Evolutionary conservation across 2,329 filamentous ascomycete genomes (phyloP), one percentile per base, ranked within the genome.

Genomic region (Aspergillus costaricaensis): DNA sequence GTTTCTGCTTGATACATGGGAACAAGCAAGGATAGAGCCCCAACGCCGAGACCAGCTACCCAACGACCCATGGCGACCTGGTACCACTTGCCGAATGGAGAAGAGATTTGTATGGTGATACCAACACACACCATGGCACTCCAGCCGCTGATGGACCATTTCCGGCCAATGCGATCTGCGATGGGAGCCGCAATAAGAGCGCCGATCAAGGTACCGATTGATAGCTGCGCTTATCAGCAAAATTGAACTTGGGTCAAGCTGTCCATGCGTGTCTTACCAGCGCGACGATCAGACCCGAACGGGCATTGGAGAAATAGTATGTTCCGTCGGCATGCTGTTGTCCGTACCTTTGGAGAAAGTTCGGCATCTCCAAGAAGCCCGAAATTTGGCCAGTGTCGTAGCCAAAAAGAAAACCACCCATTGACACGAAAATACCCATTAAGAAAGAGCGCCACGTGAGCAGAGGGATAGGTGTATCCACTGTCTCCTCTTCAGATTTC

Each of bases 1-100:
- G 75, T 77, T 63, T 81, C 79, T 17, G 76, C 75, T 61, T 79
- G 77, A 51, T 80, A 81, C 77, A 81, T 79, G 0, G 79, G 79
- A 0, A 81, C 79, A 17, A 80, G 64, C 15, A 80, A 63, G 9
- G 73, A 77, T 25, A 79, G 60, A 9, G 74, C 76, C 21, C 79
- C 79, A 2, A 81, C 78, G 1, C 79, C 79, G 0, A 80, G 63
- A 43, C 79, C 79, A 8, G 78, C 74, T 4, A 79, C 67, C 65
- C 74, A 73, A 39, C 79, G 76, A n/a, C 79, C 79, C 50, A 80
- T 66, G 17, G 73, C 74, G 19, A 80, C 61, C 57, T 80, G 75
- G 41, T 75, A 74, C 78, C 78, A 80, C 47, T 74, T 73, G 3
- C 66, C 68, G 5, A 41, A 30, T 0, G 74, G 70, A 0, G 79